Conservation (phyloP, 1,284 basidiomycete species). For the Pascua guehoae region DNA sequence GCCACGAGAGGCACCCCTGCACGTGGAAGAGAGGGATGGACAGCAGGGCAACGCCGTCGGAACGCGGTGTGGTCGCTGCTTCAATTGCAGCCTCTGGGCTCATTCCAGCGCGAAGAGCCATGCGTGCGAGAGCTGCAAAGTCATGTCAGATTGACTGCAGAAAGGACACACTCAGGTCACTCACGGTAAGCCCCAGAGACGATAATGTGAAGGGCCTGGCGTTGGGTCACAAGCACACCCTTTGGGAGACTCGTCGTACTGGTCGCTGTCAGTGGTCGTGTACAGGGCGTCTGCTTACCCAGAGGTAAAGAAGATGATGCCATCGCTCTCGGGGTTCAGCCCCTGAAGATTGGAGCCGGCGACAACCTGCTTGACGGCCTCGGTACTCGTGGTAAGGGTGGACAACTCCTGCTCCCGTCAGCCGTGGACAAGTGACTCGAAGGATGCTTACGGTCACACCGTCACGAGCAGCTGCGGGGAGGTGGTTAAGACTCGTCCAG, state of each 20-base stretch:
- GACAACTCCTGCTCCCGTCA: slow-evolving; percentile 3
- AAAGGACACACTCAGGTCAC: slow-evolving; percentile 21
- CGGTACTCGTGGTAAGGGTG: not conserved
- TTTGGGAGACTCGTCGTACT: slow-evolving; percentile 40
- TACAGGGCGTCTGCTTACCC: slow-evolving; percentile 10
- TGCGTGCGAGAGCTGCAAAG: not conserved
- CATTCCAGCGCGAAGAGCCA: not conserved
- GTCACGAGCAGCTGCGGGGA: not conserved
- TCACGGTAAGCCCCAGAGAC: slow-evolving; percentile 17
- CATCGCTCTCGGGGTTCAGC: slow-evolving; percentile 38
- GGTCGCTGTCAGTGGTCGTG: slow-evolving; percentile 2
- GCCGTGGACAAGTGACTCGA: not conserved
- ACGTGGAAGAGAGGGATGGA: slow-evolving; percentile 46
- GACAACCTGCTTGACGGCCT: slow-evolving; percentile 2
- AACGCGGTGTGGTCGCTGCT: not conserved
- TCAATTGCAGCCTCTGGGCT: slow-evolving; percentile 13
- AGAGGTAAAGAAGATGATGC: slow-evolving; percentile 41
- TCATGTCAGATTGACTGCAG: no score
- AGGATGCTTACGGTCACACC: not conserved
- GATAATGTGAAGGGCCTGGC: slow-evolving; percentile 35
- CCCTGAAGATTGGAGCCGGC: slow-evolving; percentile 12
- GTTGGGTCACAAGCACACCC: slow-evolving; percentile 42
- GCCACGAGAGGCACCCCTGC: slow-evolving; percentile 41
- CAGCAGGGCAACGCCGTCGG: slow-evolving; percentile 25
- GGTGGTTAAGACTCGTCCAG: slow-evolving; percentile 5